These are phyloP conservation scores for Apiospora malaysiana DNA, from an alignment of 2,329 filamentous ascomycete genomes.

Conservation along the genomic window DNA sequence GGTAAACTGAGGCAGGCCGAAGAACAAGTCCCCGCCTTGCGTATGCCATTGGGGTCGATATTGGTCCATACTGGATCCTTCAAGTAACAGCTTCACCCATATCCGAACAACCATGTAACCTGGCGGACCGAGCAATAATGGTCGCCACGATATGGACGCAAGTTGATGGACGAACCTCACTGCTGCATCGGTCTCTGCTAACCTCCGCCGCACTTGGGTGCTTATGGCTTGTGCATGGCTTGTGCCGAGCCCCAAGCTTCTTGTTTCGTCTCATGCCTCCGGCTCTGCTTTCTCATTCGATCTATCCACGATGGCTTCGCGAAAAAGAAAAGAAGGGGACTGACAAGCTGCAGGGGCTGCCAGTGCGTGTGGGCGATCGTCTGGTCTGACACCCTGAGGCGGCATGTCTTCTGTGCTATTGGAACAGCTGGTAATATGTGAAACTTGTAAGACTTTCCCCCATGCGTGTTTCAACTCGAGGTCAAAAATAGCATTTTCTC, in stretches of 20 bases:
- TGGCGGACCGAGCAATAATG: neutral
- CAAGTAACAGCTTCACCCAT: neutral
- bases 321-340: neutral
- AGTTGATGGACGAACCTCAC: neutral
- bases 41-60: too few species aligned
- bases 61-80: neutral
- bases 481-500: constrained; percentile 16
- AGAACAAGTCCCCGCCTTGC: neutral
- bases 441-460: constrained; percentile 11
- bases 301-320: constrained; percentile 3
- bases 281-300: neutral
- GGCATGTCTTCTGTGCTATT: constrained; percentile 17
- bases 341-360: constrained; percentile 8
- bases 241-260: constrained; percentile 8
- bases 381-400: constrained; percentile 15
- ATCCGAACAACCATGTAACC: constrained; percentile 9
- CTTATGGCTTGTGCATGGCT: constrained; percentile 4
- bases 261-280: constrained; percentile 13
- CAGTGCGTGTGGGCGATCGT: constrained; percentile 3
- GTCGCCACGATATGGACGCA: neutral
- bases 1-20: neutral
- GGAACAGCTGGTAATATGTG: constrained; percentile 17
- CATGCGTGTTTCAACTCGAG: constrained; percentile 15
- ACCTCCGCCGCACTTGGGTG: neutral
- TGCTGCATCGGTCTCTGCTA: neutral